Evolutionary conservation across 306 rosid genomes (phyloP).

Genomic region (Cicer pinnatifidum): DNA sequence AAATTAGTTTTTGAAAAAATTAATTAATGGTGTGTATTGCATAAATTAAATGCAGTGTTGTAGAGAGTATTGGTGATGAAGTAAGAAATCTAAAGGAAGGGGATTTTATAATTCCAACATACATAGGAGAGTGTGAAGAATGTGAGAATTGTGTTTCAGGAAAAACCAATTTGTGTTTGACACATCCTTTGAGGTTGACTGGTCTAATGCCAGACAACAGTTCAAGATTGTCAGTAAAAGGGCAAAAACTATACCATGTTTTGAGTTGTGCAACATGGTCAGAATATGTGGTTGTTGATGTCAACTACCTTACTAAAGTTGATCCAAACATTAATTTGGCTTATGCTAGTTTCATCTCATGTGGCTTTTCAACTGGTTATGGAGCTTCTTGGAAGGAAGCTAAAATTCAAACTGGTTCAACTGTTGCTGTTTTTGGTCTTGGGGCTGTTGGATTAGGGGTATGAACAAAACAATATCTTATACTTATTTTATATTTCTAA

Average conservation of each 20-base stretch:
- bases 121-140: slow-evolving; percentile 45
- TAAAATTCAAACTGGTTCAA: slow-evolving; percentile 41
- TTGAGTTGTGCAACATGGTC: slow-evolving; percentile 46
- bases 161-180: slow-evolving; percentile 41
- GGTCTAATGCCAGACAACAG: slow-evolving; percentile 46
- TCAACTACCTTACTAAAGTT: slow-evolving; percentile 37
- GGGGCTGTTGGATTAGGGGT: slow-evolving; percentile 54
- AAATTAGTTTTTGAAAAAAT: no score
- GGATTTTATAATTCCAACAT: slow-evolving; percentile 44
- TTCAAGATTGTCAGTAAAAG: slow-evolving; percentile 42
- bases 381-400: slow-evolving; percentile 52
- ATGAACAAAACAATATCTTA: neutral
- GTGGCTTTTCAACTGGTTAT: slow-evolving; percentile 50
- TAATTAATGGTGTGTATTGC: neutral
- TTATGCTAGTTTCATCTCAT: slow-evolving; percentile 50
- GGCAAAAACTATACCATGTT: slow-evolving; percentile 35
- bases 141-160: slow-evolving; percentile 49
- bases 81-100: slow-evolving; percentile 44
- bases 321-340: slow-evolving; percentile 42
- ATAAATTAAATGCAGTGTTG: slow-evolving; percentile 28
- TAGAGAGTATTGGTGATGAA: slow-evolving; percentile 44
- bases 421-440: slow-evolving; percentile 48
- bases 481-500: no score
- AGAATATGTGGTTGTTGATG: slow-evolving; percentile 45
- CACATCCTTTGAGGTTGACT: slow-evolving; percentile 21